Base-by-base conservation (phyloP, 768 basidiomycete species). In the Sarcodon aspratus region DNA sequence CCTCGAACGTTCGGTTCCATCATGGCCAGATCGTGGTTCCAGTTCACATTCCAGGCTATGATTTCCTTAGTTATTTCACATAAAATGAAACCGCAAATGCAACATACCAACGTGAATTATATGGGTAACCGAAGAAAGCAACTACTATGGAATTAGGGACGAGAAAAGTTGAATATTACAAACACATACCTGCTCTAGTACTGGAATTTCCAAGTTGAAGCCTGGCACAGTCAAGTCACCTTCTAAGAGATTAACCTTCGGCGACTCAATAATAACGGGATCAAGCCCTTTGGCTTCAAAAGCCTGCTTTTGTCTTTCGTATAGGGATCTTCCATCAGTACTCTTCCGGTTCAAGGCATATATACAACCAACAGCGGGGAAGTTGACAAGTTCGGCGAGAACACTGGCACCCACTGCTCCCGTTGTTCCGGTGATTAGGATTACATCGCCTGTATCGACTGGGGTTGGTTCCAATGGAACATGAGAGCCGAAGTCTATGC, bases 41-140 rank as follows among this genome's bases (percentile, higher is more conserved):
- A 68, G 54, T 69, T 59, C 2, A 68, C 63, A 4, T 54, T 54
- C 67, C 66, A 71, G 9, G 66, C 66, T 64, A 33, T 12, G 10
- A 18, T 17, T 15, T 33, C 9, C 15, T 17, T 21, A 6, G 35
- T 12, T 32, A 36, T 44, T 27, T 13, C 6, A 18, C 12, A 13
- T 13, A 21, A 11, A 7, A 15, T 31, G n/a, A 18, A 15, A 2
- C 9, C 7, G 8, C 40, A 12, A 9, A 36, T 33, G 37, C 42
- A 8, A 55, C 51, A 3, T 50, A 66, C 59, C 59, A 37, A 51
- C 57, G 50, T 61, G 60, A 27, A 61, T 62, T 37, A 59, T 56
- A 37, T 48, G 49, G 5, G 56, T 61, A 13, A 61, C 54, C 11
- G 50, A 42, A 5, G 34, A n/a, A n/a, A 35, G 47, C 43, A 60